phyloP scores from a whole-genome alignment of 2,329 filamentous ascomycete genomes.

The Colletotrichum sp. region DNA sequence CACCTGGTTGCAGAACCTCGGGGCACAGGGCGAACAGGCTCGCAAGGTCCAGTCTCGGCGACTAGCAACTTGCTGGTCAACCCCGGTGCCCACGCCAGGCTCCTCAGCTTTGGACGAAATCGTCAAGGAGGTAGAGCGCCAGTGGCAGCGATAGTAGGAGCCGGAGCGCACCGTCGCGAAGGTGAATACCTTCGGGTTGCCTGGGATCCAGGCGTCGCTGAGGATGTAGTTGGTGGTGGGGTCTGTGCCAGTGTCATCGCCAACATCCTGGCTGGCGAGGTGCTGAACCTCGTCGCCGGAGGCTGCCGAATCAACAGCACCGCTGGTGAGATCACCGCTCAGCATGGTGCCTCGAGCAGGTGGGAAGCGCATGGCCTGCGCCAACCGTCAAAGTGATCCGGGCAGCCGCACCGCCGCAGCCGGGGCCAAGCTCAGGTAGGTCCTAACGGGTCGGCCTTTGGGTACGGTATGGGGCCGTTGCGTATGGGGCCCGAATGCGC shows the following conservation, averaged over 20 bases:
- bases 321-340: neutral
- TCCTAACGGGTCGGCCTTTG: neutral
- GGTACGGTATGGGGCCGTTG: neutral
- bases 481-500: neutral
- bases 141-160: no score
- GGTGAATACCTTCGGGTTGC: no score
- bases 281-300: neutral
- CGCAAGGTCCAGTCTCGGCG: neutral
- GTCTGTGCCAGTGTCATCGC: neutral
- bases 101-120: no score
- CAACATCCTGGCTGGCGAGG: neutral
- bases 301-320: neutral
- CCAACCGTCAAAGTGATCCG: neutral
- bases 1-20: neutral
- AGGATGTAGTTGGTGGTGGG: neutral
- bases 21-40: neutral
- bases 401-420: neutral
- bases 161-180: no score
- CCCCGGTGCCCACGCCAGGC: no score
- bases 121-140: no score
- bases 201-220: neutral
- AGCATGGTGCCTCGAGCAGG: neutral
- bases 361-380: neutral
- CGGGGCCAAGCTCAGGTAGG: neutral
- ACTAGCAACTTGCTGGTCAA: no score